Conservation (phyloP, 2,329 filamentous ascomycete species). For the Sporothrix brasiliensis region DNA sequence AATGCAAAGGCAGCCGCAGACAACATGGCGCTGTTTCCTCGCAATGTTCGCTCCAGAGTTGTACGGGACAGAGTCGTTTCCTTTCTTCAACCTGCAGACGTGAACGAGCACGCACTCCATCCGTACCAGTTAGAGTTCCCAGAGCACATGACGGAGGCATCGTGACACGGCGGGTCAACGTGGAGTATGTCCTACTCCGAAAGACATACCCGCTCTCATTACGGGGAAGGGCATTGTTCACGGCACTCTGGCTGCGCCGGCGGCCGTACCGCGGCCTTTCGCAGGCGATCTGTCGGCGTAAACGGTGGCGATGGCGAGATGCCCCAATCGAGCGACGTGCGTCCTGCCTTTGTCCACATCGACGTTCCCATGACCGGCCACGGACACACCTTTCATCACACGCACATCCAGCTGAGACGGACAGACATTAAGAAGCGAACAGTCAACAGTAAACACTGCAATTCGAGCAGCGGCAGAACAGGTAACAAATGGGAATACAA, state of each 20-base stretch:
- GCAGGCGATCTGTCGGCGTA: background rate
- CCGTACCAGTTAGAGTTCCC: too few relatives aligned
- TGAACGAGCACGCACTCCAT: background rate
- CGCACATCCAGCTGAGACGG: too few relatives aligned
- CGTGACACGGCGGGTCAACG: background rate
- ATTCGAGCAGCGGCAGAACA: too few relatives aligned
- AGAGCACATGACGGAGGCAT: too few relatives aligned
- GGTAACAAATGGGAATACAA: too few relatives aligned
- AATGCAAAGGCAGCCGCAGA: background rate
- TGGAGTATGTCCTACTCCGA: background rate
- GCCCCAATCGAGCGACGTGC: constrained; percentile 4
- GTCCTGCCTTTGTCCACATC: background rate
- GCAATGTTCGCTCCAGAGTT: background rate
- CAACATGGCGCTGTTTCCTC: background rate
- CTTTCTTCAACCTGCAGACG: background rate
- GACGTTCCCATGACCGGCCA: background rate
- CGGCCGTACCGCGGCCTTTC: background rate
- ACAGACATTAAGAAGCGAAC: too few relatives aligned
- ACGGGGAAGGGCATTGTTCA: background rate
- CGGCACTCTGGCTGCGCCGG: background rate
- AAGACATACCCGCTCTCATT: too few relatives aligned
- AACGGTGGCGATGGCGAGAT: background rate
- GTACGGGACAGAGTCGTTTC: background rate
- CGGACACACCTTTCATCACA: background rate
- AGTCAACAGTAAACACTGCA: too few relatives aligned